Evolutionary conservation across 1,284 basidiomycete genomes (phyloP), one percentile per base, ranked within the genome.

Genomic region (Puccinia horiana): DNA sequence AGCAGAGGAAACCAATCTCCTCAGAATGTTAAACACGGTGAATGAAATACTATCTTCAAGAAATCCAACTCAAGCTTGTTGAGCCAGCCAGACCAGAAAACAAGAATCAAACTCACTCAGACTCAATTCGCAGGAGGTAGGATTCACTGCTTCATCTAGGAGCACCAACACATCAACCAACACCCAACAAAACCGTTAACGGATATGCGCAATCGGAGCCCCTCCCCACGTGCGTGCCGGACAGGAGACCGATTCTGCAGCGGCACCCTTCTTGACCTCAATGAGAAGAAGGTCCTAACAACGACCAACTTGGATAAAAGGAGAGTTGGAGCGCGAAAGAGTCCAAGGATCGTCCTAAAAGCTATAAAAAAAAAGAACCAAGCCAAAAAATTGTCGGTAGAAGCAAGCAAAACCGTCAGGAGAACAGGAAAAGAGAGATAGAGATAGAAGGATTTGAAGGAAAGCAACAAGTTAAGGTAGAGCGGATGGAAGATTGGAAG

Each of bases 201-300:
- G 58, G 75, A 77, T 65, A 77, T 77, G 75, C 75, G 61, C 75
- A 77, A 77, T 77, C 75, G 75, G 75, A 77, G 26, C 75, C 75
- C 75, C 75, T 77, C 58, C 56, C 56, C 54, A 47, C 61, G 61
- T 52, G 75, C 58, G 49, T 67, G 56, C 40, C 58, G 40, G 63
- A 77, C 56, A 77, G 75, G 75, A 77, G 75, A 77, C 58, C 58
- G 42, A 40, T 67, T 49, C 40, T 65, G 75, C n/a, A 75, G 69
- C 69, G 42, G 44, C 69, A 18, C 14, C 40, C n/a, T 37, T 58
- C 23, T 52, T 56, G 32, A 75, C 35, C 73, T 56, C 37, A 75
- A 58, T n/a, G 37, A 58, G 54, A 26, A 75, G 35, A 32, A 40
- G 32, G 26, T 32, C 52, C 37, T 37, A 75, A 29, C 16, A 42